Evolutionary conservation across 306 rosid species (phyloP), one percentile per base, ranked within the genome.

Genomic region (Mucuna pruriens): DNA sequence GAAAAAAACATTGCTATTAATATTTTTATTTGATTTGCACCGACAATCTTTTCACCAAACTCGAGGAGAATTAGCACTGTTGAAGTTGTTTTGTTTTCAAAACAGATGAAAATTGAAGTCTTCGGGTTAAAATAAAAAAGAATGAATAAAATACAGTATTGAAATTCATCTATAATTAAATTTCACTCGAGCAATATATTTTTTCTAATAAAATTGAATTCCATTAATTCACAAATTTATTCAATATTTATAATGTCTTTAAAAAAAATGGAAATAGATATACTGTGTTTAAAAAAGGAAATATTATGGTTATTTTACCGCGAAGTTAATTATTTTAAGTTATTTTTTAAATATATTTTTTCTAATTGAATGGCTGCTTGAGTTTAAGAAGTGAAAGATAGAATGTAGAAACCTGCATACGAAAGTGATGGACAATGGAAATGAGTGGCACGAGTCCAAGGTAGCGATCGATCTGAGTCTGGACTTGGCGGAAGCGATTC

Each of bases 401-500:
- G 34, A 60, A 5, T 11, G n/a, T 19, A 45, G 16, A 7, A 13
- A 87, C 90, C 86, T 82, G 70, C 77, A 74, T 57, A 4, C 85
- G 83, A 71, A 79, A 78, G 55, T 87, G 72, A 17, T 85, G 83
- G 25, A 82, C 83, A 23, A 85, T 26, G 2, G 88, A 74, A 57
- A 87, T 71, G 78, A 85, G 42, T 4, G 90, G 90, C n/a, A 75
- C 76, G 31, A 85, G 85, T 5, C 79, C 15, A 49, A 87, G 80
- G 31, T 71, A 60, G 15, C 75, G 82, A 73, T 87, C 85, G 25
- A 87, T 87, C 71, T 81, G 86, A n/a, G 71, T 44, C 49, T 84
- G 85, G n/a, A 67, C 68, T 29, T 71, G 78, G 9, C 88, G 86
- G 85, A 87, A 87, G 40, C 74, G 90, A 60, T 82, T 70, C 54